Percentiles rank a stretch among this genome's conserved stretches.
phyloP scores from a whole-genome alignment of 257 asterid genomes.

The Craterostigma plantagineum region DNA sequence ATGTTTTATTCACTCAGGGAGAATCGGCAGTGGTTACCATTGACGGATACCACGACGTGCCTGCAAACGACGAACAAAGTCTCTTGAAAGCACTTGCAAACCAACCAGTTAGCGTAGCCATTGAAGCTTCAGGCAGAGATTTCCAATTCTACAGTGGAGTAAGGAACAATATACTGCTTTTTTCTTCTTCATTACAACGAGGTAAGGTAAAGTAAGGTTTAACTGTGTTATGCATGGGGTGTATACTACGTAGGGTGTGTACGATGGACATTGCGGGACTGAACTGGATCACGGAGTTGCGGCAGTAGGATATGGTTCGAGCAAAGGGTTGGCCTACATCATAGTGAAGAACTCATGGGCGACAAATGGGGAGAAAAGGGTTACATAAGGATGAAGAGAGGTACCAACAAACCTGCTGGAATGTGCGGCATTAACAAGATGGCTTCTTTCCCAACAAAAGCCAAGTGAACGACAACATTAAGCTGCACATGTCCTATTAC shows the following conservation, averaged over 20 bases:
- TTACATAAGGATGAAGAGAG: constrained; percentile 38
- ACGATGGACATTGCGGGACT: constrained; percentile 34
- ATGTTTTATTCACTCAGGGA: constrained; percentile 9
- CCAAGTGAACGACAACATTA: constrained; percentile 10
- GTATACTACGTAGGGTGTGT: constrained; percentile 42
- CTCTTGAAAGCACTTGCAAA: constrained; percentile 51
- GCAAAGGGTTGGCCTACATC: constrained; percentile 27
- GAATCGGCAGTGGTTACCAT: constrained; percentile 26
- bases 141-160: constrained; percentile 68
- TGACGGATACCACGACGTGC: constrained; percentile 40
- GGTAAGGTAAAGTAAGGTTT: neutral
- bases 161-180: neutral
- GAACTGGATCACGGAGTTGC: constrained; percentile 57
- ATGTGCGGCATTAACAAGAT: constrained; percentile 44
- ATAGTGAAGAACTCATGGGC: constrained; percentile 52
- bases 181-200: neutral
- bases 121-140: constrained; percentile 59
- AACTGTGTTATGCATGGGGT: neutral
- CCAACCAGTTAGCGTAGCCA: constrained; percentile 71
- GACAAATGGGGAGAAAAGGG: constrained; percentile 55
- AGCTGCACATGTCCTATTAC: no score
- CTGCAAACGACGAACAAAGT: constrained; percentile 38
- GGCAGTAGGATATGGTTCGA: constrained; percentile 42
- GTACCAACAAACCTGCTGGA: constrained; percentile 31
- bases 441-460: constrained; percentile 51